A percentile compares a stretch with the other conserved stretches of the same genome.
phyloP scores from a whole-genome alignment of 306 rosid species.

The Aeschynomene evenia region DNA sequence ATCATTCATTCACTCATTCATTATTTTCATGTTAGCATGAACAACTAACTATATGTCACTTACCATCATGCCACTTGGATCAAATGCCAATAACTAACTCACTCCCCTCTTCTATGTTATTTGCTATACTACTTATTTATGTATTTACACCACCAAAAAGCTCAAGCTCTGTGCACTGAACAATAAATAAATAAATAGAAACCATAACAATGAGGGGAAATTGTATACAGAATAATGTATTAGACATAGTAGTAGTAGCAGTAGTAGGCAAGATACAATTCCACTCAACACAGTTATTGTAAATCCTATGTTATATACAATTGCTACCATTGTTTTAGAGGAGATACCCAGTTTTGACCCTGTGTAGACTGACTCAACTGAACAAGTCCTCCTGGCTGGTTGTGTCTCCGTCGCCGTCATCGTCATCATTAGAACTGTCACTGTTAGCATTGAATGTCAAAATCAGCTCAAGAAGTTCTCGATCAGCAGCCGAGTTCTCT shows the following conservation, averaged over 20 bases:
- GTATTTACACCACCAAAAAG: not conserved
- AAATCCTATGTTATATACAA: conserved; percentile 48
- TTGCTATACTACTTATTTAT: no score
- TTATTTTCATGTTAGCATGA: no score
- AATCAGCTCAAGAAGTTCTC: conserved; percentile 56
- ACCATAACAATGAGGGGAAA: conserved; percentile 7
- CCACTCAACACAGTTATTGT: conserved; percentile 21
- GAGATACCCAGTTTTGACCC: conserved; percentile 3
- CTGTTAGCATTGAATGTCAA: conserved; percentile 49
- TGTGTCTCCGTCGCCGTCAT: conserved; percentile 46
- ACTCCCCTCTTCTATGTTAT: no score
- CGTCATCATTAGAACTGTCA: conserved; percentile 53
- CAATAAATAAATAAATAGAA: conserved; percentile 18
- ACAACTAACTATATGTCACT: no score
- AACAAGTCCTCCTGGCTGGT: conserved; percentile 53
- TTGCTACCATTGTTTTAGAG: conserved; percentile 34
- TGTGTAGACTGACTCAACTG: conserved; percentile 43
- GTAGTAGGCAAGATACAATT: conserved; percentile 28
- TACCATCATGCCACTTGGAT: no score
- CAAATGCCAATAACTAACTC: no score
- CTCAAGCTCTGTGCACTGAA: conserved; percentile 17
- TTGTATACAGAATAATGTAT: conserved; percentile 17
- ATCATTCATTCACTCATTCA: no score
- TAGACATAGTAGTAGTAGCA: no score
- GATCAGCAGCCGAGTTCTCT: conserved; percentile 43